Conservation (phyloP, 441 rosid species). For the Pelargonium cotyledonis region DNA sequence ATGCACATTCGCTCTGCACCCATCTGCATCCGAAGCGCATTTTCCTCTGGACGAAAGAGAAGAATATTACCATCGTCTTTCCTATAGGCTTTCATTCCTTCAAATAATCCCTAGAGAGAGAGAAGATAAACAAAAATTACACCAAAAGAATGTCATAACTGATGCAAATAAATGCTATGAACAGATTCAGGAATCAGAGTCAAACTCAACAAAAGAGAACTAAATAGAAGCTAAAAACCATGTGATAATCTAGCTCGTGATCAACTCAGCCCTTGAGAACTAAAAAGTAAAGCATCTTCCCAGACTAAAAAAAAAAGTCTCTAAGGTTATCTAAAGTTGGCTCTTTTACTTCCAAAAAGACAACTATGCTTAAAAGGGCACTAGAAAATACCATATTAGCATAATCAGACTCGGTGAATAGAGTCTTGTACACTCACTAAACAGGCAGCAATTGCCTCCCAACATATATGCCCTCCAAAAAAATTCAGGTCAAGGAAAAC, state of each 20-base stretch:
- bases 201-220: neutral
- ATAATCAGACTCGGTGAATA: neutral
- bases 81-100: constrained; percentile 70
- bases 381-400: neutral
- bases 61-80: constrained; percentile 47
- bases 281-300: constrained; percentile 3
- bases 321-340: neutral
- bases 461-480: neutral
- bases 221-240: neutral
- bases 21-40: constrained; percentile 54
- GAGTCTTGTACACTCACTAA: neutral
- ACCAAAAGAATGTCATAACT: neutral
- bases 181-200: neutral
- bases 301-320: neutral
- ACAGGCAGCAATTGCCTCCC: neutral
- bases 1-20: constrained; percentile 80
- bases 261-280: neutral
- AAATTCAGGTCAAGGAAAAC: too few relatives aligned
- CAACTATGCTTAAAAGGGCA: too few relatives aligned
- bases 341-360: neutral
- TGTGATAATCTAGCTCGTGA: neutral
- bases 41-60: constrained; percentile 70
- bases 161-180: constrained; percentile 1
- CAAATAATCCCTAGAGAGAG: constrained; percentile 51
- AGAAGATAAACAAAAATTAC: neutral